Base-by-base conservation (phyloP, 345 rosid species). In the Melaleuca quinquenervia region DNA sequence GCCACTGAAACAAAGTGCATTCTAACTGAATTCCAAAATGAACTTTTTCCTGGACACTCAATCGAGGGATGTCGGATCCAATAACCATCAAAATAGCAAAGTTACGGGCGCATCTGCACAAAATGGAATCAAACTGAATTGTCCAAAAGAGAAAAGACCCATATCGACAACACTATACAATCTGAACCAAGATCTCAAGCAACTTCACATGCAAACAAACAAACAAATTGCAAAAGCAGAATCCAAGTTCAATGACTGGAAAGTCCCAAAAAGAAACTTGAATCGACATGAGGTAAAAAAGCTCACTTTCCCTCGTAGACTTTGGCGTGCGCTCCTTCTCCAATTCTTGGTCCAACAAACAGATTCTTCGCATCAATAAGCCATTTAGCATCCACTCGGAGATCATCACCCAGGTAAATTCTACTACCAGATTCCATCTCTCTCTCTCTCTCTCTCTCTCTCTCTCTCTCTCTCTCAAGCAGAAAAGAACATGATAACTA, bases 271-370 rank as follows among this genome's bases (percentile, higher is more conserved):
- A 27, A 52, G 82, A 52, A 75, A 41, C 16, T 52, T 36, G 52
- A 82, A 11, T 70, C 82, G 48, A 88, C 22, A 32, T 0, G 29
- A 14, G 90, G 70, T 51, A 22, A 83, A 78, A 58, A 82, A 54
- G 52, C 98, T 95, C 91, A 97, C 98, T 95, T 97, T 91, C 98
- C 99, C 91, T 97, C 96, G 29, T 97, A 97, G 52, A 97, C 99
- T 91, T 95, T 96, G 82, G 98, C 98, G 92, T 96, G 96, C 90
- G 99, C 99, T 85, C 99, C 98, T 90, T 97, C 99, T 50, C 99
- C 98, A 90, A 97, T 96, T 89, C 91, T 96, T 62, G 99, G 99
- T 4, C 99, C 99, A 86, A 96, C 99, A 89, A 93, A 94, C 78
- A 97, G 96, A 92, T 88, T 96, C 82, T 96, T 93, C 36, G 99